Evolutionary conservation across 148 eudicot species (phyloP), one percentile per base, ranked within the genome.

Genomic region (Beta vulgaris): DNA sequence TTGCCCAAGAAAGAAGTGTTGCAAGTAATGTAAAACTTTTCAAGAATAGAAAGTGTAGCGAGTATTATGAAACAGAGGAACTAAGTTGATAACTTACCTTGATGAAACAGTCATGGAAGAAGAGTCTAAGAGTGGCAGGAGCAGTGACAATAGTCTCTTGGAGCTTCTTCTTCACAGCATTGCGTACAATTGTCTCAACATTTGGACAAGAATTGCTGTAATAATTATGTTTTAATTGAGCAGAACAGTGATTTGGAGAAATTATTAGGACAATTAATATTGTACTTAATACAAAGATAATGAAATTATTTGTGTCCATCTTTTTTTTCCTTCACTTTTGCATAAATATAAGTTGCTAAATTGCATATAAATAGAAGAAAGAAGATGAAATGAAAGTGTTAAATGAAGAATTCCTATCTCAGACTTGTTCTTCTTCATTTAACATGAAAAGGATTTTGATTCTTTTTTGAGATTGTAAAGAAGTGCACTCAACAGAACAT

Each of bases 91-190:
- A 40, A 53, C 49, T 48, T 1, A 89, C 97, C 86, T 85, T 80
- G 65, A 90, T 83, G 35, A 90, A 82, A 63, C 97, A 92, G 60
- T 92, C 97, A 69, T 90, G 94, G 81, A 92, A 92, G 83, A 87
- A 90, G 81, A 92, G 94, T 6, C 94, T 74, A 70, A 92, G 87
- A 58, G 92, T 90, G 40, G 84, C 91, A n/a, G 97, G 88, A 69
- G 81, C 88, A 37, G 97, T 92, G 34, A 84, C 84, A 63, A 80
- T 65, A 3, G 89, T 91, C 79, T 90, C 83, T 53, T 76, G 83
- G 66, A 88, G 71, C 80, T 90, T 88, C n/a, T 54, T 69, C 70
- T 82, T 74, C 8, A 92, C 94, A 0, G 88, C 89, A 5, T 82
- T 65, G 1, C 83, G 85, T 53, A 92, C 97, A 9, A 92, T 80